Conservation (phyloP, 768 basidiomycete genomes). For the Serendipita sp. region DNA sequence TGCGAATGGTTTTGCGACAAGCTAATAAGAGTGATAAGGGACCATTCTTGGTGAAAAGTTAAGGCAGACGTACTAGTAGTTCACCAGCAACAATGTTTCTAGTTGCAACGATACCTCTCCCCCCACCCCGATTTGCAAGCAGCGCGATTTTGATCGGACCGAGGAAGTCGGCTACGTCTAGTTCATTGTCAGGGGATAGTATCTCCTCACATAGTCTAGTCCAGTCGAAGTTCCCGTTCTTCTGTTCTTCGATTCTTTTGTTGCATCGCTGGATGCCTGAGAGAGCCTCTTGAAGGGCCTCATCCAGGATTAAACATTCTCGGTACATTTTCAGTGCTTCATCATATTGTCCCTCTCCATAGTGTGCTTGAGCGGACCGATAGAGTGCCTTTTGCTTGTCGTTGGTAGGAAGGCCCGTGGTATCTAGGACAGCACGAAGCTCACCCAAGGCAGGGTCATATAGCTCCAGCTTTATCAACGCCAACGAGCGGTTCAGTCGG, state of each 20-base stretch:
- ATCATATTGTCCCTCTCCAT: conserved; percentile 13
- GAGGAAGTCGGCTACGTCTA: conserved; percentile 17
- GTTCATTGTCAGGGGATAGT: conserved; percentile 5
- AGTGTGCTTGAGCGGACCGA: conserved; percentile 16
- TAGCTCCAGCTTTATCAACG: conserved; percentile 15
- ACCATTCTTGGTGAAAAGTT: too few species aligned
- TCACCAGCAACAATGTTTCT: conserved; percentile 15
- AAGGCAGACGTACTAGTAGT: conserved; percentile 14
- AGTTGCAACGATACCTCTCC: conserved; percentile 16
- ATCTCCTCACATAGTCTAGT: conserved; percentile 11
- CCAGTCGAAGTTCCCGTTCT: conserved; percentile 16
- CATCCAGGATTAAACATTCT: neutral
- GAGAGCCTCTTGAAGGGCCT: conserved; percentile 6
- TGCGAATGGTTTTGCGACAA: conserved; percentile 18
- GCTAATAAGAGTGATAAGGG: neutral
- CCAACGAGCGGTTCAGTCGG: conserved; percentile 18
- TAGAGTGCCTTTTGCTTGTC: conserved; percentile 15
- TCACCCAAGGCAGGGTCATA: conserved; percentile 16
- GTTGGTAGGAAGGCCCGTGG: neutral
- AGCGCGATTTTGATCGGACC: conserved; percentile 13
- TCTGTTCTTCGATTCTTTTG: conserved; percentile 13
- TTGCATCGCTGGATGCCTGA: conserved; percentile 13
- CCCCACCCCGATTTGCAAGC: conserved; percentile 14
- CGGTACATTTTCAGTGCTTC: conserved; percentile 11
- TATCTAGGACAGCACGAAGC: conserved; percentile 11